Percentiles rank a stretch among this genome's conserved stretches.
phyloP scores from a whole-genome alignment of 352 stramenopile species.

The Phytopythium delawarense region DNA sequence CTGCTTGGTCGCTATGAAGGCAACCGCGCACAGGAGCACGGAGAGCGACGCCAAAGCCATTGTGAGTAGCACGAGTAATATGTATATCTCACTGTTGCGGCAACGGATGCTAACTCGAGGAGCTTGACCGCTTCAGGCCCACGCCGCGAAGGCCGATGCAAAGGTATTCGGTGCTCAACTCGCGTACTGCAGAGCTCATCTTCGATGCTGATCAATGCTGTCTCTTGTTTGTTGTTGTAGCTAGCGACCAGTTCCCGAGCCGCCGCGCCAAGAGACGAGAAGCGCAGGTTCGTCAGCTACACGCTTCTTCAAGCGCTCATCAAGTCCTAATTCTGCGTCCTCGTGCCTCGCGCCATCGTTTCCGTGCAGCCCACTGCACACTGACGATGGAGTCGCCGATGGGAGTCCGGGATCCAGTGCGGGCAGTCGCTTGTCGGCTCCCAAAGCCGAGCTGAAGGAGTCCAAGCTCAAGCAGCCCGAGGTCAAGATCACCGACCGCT shows the following conservation, averaged over 20 bases:
- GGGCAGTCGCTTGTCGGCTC: neutral
- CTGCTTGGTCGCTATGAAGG: slow-evolving; percentile 1
- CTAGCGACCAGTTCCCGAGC: neutral
- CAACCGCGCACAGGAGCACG: neutral
- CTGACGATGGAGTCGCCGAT: slow-evolving; percentile 11
- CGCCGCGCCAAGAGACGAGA: neutral
- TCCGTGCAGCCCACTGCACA: slow-evolving; percentile 10
- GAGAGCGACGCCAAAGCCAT: neutral
- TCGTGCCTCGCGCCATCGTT: neutral
- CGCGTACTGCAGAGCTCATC: neutral
- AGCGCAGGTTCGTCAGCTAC: slow-evolving; percentile 2
- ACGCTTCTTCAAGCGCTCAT: neutral
- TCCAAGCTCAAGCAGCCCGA: slow-evolving; percentile 77
- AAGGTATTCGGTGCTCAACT: neutral
- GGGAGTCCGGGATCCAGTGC: neutral
- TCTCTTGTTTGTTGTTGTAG: neutral
- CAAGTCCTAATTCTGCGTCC: neutral
- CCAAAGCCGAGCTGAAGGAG: slow-evolving; percentile 32
- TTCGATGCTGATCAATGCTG: neutral
- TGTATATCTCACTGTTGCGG: neutral
- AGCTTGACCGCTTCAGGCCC: neutral
- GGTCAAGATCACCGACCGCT: slow-evolving; percentile 43
- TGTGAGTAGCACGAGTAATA: neutral
- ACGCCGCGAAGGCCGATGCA: neutral
- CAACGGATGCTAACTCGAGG: neutral